Evolutionary conservation across 805 yeast species (phyloP), one percentile per base, ranked within the genome.

Genomic region (Saturnispora mendoncae): DNA sequence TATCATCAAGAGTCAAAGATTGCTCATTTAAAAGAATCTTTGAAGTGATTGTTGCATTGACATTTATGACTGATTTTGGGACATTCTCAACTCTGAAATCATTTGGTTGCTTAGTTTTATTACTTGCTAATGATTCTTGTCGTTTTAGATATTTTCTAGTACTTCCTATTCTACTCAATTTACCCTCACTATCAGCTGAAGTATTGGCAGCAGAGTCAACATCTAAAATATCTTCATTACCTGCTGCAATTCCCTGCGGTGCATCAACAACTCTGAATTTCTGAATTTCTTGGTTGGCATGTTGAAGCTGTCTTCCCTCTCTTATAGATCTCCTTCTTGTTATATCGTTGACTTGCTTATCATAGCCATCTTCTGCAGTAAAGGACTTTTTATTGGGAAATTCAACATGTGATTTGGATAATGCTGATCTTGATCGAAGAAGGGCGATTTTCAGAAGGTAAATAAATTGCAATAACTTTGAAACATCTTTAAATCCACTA

Each of bases 1-100:
- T 92, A 61, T 92, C 99, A 61, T 92, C 97, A 51, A 92, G 71
- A 0, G 97, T 90, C 40, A 92, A 71, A 0, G 90, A 80, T 51
- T 83, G 84, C 51, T 90, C 94, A 53, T 78, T 83, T 52, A 80
- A 76, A 41, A 87, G 71, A 37, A 84, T 67, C 49, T 76, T 80
- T 2, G 86, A 72, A 0, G 88, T 79, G 12, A 44, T 26, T 9
- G 44, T 29, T 2, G 80, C 71, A 52, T 76, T 80, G 35, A 42
- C 30, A 14, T 38, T 36, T 3, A 39, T 26, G 1, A 10, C 10
- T 13, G 24, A 12, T 17, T 12, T 51, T 33, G 62, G 55, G 6
- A 58, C 48, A 37, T 58, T 63, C 38, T 52, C 52, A 23, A 61
- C 48, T 21, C 51, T 49, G n/a, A 58, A 40, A 24, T 54, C 49